Evolutionary conservation across 2,329 filamentous ascomycete genomes (phyloP).

Genomic region (Hypoxylon sp.): DNA sequence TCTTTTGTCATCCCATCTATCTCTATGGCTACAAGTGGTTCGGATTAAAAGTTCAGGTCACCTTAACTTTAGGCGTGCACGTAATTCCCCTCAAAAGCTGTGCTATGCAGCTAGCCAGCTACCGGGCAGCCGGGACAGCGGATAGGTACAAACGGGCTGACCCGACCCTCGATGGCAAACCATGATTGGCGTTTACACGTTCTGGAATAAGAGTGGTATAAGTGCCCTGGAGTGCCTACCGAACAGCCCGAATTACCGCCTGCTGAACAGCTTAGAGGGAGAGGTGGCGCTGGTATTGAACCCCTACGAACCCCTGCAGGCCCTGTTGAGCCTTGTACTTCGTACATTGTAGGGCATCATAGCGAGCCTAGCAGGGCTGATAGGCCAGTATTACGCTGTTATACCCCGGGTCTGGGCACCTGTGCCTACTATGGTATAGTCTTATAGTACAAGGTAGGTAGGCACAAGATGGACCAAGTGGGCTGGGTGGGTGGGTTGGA

Average conservation of each 20-base stretch:
- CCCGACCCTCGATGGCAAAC: conserved; percentile 1
- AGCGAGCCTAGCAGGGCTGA: too few relatives aligned
- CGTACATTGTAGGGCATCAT: too few relatives aligned
- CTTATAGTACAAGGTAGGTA: conserved; percentile 7
- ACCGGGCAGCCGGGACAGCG: conserved; percentile 10
- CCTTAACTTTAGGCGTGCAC: too few relatives aligned
- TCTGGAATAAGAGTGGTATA: conserved; percentile 2
- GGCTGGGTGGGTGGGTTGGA: conserved; percentile 22
- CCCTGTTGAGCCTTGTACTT: too few relatives aligned
- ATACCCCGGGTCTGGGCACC: too few relatives aligned
- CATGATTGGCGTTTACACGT: conserved; percentile 9
- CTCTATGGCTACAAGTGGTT: not conserved
- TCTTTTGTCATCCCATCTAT: not conserved
- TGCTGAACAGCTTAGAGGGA: too few relatives aligned
- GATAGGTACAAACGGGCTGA: conserved; percentile 9
- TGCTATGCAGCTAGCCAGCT: too few relatives aligned
- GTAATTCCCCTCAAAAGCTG: not conserved
- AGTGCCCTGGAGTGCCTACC: not conserved
- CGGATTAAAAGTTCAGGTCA: not conserved
- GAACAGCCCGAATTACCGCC: not conserved
- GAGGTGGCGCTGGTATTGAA: not conserved
- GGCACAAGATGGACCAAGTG: conserved; percentile 16
- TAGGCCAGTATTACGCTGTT: too few relatives aligned
- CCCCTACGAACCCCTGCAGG: too few relatives aligned
- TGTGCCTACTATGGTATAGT: too few relatives aligned